Base-by-base conservation (phyloP, 179 eudicot genomes). In the Corrigiola litoralis region DNA sequence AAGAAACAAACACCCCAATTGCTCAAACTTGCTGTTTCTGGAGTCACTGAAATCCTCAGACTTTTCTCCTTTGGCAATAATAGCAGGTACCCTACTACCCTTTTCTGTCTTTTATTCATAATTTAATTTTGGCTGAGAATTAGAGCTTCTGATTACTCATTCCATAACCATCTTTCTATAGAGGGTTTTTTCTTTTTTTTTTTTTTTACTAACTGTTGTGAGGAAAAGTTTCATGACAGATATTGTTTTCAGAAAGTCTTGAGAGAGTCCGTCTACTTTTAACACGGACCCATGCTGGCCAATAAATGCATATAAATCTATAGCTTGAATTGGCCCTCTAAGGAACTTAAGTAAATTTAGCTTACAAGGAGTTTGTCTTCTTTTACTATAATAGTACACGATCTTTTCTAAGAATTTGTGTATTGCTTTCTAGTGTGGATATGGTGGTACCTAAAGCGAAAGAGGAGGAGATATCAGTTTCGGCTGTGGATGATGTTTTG, bases 401-500 rank as follows among this genome's bases (percentile, higher is more conserved):
- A n/a, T n/a, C n/a, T n/a, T n/a, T n/a, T n/a, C n/a, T n/a, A n/a
- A n/a, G n/a, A n/a, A n/a, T n/a, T 24, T 28, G 11, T 16, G 45
- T 70, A 7, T n/a, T 10, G 8, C 40, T 41, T 28, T 67, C 72
- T 76, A 86, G 90, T 56, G 44, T 62, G 58, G 71, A 71, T 36
- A 44, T 33, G 34, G 79, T 67, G 61, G 72, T 48, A 53, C 12
- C 40, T 12, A 67, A 60, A 68, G 37, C 37, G 74, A 58, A 49
- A 23, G 73, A 81, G 21, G 73, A 81, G 21, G 80, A 75, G 21
- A 36, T 74, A 58, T 47, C 68, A 7, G 66, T 82, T 65, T 81
- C 83, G 63, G 73, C 74, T 52, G 69, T 86, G 36, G 89, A 86
- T 65, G 97, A 88, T 71, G 75, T 90, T 63, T 23, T 88, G 61